phyloP scores from a whole-genome alignment of 2,329 filamentous ascomycete species.

The Paramyrothecium sp. region DNA sequence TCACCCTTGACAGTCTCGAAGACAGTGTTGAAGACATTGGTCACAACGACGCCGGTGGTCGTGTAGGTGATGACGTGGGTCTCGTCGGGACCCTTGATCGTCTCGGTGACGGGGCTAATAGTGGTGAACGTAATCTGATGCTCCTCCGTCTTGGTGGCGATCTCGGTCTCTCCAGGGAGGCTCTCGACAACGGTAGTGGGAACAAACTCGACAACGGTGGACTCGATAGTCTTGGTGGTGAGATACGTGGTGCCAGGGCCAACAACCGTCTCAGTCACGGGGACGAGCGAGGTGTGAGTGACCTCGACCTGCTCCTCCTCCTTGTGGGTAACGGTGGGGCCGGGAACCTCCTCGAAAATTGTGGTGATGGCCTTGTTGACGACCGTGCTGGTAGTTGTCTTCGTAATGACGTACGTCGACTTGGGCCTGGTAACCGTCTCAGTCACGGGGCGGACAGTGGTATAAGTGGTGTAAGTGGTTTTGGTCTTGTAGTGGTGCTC shows the following conservation, averaged over 20 bases:
- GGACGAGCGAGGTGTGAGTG: conserved; percentile 34
- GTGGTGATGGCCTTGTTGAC: conserved; percentile 38
- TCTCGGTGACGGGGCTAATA: conserved; percentile 30
- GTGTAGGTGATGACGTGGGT: conserved; percentile 20
- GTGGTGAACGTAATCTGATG: conserved; percentile 37
- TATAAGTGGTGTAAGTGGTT: conserved; percentile 31
- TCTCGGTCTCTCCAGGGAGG: conserved; percentile 23
- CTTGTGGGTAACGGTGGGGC: conserved; percentile 28
- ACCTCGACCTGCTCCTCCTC: conserved; percentile 22
- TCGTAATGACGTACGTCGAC: too few species aligned
- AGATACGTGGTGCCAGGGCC: conserved; percentile 28
- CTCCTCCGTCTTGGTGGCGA: conserved; percentile 19
- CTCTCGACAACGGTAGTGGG: conserved; percentile 28
- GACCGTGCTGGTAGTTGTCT: too few species aligned
- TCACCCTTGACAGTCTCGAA: conserved; percentile 29
- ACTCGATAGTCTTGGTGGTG: conserved; percentile 20
- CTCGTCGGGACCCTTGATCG: conserved; percentile 30
- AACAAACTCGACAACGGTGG: conserved; percentile 24
- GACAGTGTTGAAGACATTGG: conserved; percentile 27
- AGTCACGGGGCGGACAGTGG: conserved; percentile 31
- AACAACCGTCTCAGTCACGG: conserved; percentile 32
- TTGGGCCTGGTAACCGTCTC: too few species aligned
- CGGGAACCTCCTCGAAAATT: too few species aligned
- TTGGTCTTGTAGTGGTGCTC: conserved; percentile 4
- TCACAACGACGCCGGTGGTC: conserved; percentile 22